These are phyloP conservation scores for Achaetomiella virescens DNA, from an alignment of 495 filamentous ascomycete species.

Conservation along the genomic window DNA sequence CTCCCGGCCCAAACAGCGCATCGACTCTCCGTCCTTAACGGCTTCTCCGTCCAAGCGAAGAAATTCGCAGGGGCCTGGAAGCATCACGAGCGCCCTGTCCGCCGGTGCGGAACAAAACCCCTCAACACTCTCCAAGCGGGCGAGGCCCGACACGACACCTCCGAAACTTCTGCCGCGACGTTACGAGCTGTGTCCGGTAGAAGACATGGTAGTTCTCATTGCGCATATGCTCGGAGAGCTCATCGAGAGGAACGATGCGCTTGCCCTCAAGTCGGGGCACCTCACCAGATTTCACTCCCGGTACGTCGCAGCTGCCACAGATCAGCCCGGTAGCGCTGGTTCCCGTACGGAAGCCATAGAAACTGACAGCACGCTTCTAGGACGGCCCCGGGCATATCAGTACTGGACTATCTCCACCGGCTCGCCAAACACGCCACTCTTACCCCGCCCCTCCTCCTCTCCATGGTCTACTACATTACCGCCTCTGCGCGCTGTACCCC, in stretches of 20 bases:
- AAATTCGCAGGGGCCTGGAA: constrained; percentile 46
- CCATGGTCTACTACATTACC: constrained; percentile 98
- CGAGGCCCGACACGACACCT: constrained; percentile 35
- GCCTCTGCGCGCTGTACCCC: constrained; percentile 83
- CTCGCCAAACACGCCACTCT: constrained; percentile 91
- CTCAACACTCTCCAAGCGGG: constrained; percentile 46
- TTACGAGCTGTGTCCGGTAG: constrained; percentile 73
- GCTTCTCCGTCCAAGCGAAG: constrained; percentile 42
- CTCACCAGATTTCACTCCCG: constrained; percentile 94
- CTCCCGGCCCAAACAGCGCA: constrained; percentile 9
- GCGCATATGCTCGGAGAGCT: constrained; percentile 93
- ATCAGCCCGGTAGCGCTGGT: too few relatives aligned
- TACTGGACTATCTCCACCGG: constrained; percentile 84
- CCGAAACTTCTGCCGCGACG: constrained; percentile 64
- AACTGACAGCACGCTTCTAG: constrained; percentile 36
- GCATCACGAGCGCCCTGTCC: constrained; percentile 25
- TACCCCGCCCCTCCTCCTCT: constrained; percentile 89
- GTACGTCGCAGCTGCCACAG: constrained; percentile 40
- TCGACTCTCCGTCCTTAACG: constrained; percentile 16
- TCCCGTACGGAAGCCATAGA: neutral
- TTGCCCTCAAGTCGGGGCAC: constrained; percentile 74
- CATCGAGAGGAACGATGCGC: constrained; percentile 83
- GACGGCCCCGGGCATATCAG: constrained; percentile 88
- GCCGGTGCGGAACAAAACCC: constrained; percentile 23
- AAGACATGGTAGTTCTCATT: constrained; percentile 83